A percentile compares a stretch with the other conserved stretches of the same genome.
Conservation (phyloP, 192 early-diverging fungal species). For the Backusella liffmaniae region DNA sequence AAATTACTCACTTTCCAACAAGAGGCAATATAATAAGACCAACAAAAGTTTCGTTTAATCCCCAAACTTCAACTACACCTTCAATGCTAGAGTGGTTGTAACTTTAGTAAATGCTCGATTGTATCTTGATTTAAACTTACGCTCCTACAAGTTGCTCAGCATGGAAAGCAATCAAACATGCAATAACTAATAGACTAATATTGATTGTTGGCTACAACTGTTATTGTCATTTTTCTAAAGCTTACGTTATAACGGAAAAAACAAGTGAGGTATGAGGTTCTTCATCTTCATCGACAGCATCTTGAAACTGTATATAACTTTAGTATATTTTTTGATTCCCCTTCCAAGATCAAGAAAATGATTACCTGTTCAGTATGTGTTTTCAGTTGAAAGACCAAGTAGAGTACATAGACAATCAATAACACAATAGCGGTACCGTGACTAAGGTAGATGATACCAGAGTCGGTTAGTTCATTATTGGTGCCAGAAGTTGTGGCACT, state of each 20-base stretch:
- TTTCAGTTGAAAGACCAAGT: constrained; percentile 85
- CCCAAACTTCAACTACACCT: constrained; percentile 62
- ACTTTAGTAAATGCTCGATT: neutral
- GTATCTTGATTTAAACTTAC: constrained; percentile 29
- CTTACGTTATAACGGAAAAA: constrained; percentile 53
- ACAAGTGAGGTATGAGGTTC: constrained; percentile 54
- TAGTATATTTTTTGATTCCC: neutral
- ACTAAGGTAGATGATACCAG: constrained; percentile 57
- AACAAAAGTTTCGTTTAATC: constrained; percentile 81
- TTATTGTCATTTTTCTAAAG: neutral
- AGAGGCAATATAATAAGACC: constrained; percentile 91
- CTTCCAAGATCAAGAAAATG: constrained; percentile 2
- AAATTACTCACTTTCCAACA: constrained; percentile 72
- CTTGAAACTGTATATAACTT: constrained; percentile 27
- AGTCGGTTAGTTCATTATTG: constrained; percentile 34
- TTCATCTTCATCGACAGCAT: constrained; percentile 53
- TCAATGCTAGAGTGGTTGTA: constrained; percentile 48
- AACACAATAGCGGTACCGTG: constrained; percentile 70
- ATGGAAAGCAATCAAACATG: constrained; percentile 70
- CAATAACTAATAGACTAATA: constrained; percentile 53
- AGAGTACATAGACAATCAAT: constrained; percentile 65
- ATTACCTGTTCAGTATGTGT: constrained; percentile 67
- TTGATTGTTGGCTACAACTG: neutral
- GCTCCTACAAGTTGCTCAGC: constrained; percentile 81
- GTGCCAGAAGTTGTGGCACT: constrained; percentile 46